Base-by-base conservation (phyloP, 225 moss, liverwort and hornwort genomes). In the Pleurozium schreberi region DNA sequence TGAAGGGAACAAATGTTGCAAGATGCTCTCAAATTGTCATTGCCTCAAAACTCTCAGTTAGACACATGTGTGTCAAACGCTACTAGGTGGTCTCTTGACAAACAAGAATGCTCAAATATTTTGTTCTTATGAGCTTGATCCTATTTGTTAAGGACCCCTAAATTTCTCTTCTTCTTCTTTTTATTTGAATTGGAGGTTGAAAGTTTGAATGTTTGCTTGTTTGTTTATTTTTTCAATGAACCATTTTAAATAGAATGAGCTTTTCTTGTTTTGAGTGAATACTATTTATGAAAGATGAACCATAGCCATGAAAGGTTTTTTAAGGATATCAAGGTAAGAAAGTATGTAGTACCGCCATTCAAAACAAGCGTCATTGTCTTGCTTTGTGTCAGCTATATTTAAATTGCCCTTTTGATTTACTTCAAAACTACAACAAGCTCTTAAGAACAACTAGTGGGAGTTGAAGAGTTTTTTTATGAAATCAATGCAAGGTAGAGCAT, bases 351-450 rank as follows among this genome's bases (percentile, higher is more conserved):
- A 31, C 0, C n/a, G n/a, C 2, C 7, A 47, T 17, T 3, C 11
- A 11, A 30, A 30, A n/a, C n/a, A n/a, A 10, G 18, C 0, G 0
- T 9, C 73, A 45, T 2, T 1, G 1, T 18, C 30, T 47, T 28
- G 1, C 30, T 45, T 73, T 73, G 28, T 18, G 3, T 47, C 28
- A 31, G 2, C 31, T 18, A 30, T 30, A 74, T 11, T 10, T 43
- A 2, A 30, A 30, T 73, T 3, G 30, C 6, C 45, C 45, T 30
- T 18, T 45, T 73, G 6, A 30, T 18, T 45, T 18, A 45, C 3
- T 9, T 27, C 5, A n/a, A 43, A 71, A 43, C 28, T 28, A 45
- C 45, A 6, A 73, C 6, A 73, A 45, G 17, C 18, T 45, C 2
- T 45, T 6, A 45, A 73, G 10, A 45, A 18, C 28, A 45, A 45